Evolutionary conservation across 2,329 filamentous ascomycete species (phyloP).

Genomic region (Colletotrichum godetiae): DNA sequence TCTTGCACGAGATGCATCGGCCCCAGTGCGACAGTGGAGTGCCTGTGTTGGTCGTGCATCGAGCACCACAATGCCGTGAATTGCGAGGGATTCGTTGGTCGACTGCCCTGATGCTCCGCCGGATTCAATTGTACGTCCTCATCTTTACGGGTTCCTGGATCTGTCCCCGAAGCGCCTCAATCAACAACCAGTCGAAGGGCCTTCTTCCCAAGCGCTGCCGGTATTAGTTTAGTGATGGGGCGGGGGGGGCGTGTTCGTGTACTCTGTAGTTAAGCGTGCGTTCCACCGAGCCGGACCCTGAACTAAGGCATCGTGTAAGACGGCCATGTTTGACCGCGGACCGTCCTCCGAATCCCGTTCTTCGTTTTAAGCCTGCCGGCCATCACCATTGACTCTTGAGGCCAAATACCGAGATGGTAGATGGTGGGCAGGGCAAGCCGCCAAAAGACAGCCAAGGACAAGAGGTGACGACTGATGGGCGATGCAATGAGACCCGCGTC

Average conservation of each 20-base stretch:
- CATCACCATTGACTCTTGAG: background rate
- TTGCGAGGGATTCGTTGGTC: background rate
- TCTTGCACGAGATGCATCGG: conserved; percentile 17
- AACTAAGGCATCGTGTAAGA: background rate
- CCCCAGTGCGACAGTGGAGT: conserved; percentile 13
- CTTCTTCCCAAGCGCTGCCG: background rate
- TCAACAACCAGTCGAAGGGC: conserved; percentile 2
- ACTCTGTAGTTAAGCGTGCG: background rate
- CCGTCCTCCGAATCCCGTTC: background rate
- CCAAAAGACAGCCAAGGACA: background rate
- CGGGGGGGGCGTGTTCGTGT: background rate
- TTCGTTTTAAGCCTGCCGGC: background rate
- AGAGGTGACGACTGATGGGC: background rate
- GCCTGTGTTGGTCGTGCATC: conserved; percentile 26
- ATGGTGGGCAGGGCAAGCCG: background rate
- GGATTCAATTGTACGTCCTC: background rate
- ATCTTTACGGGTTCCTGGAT: conserved; percentile 7
- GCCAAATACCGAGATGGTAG: background rate
- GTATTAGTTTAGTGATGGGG: background rate
- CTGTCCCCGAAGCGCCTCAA: conserved; percentile 8
- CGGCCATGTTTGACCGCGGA: background rate
- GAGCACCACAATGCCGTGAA: conserved; percentile 21
- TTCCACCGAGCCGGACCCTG: background rate
- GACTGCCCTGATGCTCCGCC: background rate
- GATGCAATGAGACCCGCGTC: conserved; percentile 4